Evolutionary conservation across 2,329 filamentous ascomycete genomes (phyloP).

Genomic region (Alternaria panax): DNA sequence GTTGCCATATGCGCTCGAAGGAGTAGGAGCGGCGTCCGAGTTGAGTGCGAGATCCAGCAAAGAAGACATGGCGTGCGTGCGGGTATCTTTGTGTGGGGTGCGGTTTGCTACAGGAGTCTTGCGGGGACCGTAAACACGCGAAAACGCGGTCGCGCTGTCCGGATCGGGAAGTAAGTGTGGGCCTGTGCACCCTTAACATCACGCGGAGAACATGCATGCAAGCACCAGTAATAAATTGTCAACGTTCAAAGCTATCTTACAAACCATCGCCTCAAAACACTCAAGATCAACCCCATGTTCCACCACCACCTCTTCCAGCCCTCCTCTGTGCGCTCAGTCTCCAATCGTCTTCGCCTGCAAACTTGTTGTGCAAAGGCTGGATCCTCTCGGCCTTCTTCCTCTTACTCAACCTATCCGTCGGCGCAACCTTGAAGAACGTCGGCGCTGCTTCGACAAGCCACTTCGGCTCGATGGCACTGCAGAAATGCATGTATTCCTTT

Average conservation of each 20-base stretch:
- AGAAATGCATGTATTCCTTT: slow-evolving; percentile 98
- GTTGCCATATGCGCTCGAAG: slow-evolving; percentile 47
- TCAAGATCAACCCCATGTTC: slow-evolving; percentile 79
- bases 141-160: slow-evolving; percentile 34
- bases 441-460: slow-evolving; percentile 95
- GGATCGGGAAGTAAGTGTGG: slow-evolving; percentile 25
- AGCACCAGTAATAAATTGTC: background rate
- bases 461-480: slow-evolving; percentile 92
- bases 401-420: slow-evolving; percentile 85
- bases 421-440: slow-evolving; percentile 97
- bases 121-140: slow-evolving; percentile 32
- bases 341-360: slow-evolving; percentile 93
- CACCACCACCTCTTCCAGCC: slow-evolving; percentile 84
- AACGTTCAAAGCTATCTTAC: slow-evolving; percentile 1
- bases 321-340: slow-evolving; percentile 85
- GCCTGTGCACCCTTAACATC: slow-evolving; percentile 13
- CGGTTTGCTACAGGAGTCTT: slow-evolving; percentile 13
- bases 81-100: slow-evolving; percentile 9
- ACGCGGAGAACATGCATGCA: background rate
- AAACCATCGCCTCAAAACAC: background rate
- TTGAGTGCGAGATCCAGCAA: slow-evolving; percentile 59
- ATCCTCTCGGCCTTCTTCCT: slow-evolving; percentile 93
- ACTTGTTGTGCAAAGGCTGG: slow-evolving; percentile 93
- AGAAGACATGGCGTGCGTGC: slow-evolving; percentile 57
- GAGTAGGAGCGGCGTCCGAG: slow-evolving; percentile 55